Percentiles rank a stretch among this genome's conserved stretches.
Evolutionary conservation across 177 flowering plant genomes (phyloP).

Genomic region (Vitis hybrid): DNA sequence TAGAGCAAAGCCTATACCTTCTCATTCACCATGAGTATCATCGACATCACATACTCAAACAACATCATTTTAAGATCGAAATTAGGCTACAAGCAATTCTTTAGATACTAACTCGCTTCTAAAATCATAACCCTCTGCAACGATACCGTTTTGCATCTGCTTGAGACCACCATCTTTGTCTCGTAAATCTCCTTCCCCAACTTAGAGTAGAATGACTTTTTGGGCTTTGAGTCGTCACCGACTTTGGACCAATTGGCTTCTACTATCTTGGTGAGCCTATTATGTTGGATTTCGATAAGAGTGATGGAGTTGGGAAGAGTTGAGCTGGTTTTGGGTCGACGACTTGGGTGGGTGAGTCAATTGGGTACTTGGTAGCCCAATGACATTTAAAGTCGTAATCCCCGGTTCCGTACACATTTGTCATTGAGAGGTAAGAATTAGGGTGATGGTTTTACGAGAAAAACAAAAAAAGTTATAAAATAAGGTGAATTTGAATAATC

Average conservation of each 20-base stretch:
- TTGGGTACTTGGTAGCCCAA: slow-evolving; percentile 87
- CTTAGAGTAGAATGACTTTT: slow-evolving; percentile 49
- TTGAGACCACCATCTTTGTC: slow-evolving; percentile 61
- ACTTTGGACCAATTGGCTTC: slow-evolving; percentile 63
- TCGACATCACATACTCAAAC: slow-evolving; percentile 95
- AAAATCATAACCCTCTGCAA: slow-evolving; percentile 78
- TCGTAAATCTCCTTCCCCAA: slow-evolving; percentile 84
- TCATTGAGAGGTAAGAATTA: slow-evolving; percentile 28
- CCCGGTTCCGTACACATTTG: slow-evolving; percentile 81
- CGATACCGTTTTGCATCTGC: slow-evolving; percentile 66
- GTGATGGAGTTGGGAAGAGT: slow-evolving; percentile 61
- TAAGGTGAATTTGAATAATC: too few relatives aligned
- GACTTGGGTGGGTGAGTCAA: background rate
- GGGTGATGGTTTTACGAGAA: background rate
- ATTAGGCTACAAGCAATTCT: slow-evolving; percentile 93
- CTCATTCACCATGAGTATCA: slow-evolving; percentile 96
- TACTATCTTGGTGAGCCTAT: slow-evolving; percentile 78
- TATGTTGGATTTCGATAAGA: slow-evolving; percentile 73
- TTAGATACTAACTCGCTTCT: slow-evolving; percentile 13
- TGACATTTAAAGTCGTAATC: slow-evolving; percentile 83
- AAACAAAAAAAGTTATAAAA: background rate
- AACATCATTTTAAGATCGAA: slow-evolving; percentile 68
- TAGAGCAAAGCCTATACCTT: slow-evolving; percentile 47
- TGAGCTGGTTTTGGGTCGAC: slow-evolving; percentile 25
- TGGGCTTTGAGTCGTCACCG: slow-evolving; percentile 18